Percentiles rank a stretch among this genome's conserved stretches.
Evolutionary conservation across 371 early-diverging fungal species (phyloP).

Genomic region (Nematocida ausubeli): DNA sequence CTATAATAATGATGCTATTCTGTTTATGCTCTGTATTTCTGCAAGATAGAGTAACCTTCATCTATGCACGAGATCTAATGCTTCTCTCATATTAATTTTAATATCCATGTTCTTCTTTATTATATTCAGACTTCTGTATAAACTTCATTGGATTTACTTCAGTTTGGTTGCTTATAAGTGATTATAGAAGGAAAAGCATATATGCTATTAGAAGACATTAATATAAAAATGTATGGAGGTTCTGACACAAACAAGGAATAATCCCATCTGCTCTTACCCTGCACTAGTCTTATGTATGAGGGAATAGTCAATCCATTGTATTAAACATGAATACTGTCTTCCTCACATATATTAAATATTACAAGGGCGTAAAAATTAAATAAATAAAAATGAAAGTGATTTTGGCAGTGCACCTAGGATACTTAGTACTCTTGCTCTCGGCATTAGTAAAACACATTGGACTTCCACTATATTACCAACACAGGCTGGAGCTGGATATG

Average conservation of each 20-base stretch:
- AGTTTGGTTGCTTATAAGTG: too few species aligned
- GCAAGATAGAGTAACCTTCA: too few species aligned
- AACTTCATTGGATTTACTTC: too few species aligned
- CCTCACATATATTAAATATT: slow-evolving; percentile 22
- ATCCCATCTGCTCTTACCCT: slow-evolving; percentile 46
- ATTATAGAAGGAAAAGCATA: too few species aligned
- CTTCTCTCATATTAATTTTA: too few species aligned
- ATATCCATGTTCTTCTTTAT: too few species aligned
- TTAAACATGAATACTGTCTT: slow-evolving; percentile 39
- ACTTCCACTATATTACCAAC: neutral
- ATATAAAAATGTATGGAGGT: slow-evolving; percentile 42
- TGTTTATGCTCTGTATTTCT: too few species aligned
- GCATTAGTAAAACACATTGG: neutral
- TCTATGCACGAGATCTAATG: too few species aligned
- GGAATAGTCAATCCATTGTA: slow-evolving; percentile 26
- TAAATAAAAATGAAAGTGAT: slow-evolving; percentile 12
- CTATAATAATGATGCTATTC: too few species aligned
- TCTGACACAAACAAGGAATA: slow-evolving; percentile 50
- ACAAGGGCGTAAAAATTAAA: slow-evolving; percentile 29
- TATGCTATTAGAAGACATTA: too few species aligned
- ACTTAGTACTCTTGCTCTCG: neutral
- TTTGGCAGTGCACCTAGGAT: neutral
- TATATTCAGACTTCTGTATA: too few species aligned
- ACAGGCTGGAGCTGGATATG: neutral
- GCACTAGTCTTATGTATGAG: slow-evolving; percentile 27